Conservation (phyloP, 2,329 filamentous ascomycete genomes). For the Claviceps capensis region DNA sequence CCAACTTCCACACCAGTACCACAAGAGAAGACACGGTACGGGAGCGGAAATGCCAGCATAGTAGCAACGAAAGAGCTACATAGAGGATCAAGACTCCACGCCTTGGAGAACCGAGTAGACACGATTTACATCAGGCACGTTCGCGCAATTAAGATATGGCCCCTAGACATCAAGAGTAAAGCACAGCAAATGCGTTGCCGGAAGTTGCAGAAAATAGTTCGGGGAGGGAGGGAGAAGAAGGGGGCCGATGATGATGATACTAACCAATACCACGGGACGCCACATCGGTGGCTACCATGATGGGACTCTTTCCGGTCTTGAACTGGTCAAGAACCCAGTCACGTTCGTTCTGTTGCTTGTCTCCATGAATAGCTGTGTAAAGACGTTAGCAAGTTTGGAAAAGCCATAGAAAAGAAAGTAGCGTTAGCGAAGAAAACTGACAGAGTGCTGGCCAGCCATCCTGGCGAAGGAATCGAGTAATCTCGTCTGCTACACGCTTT, state of each 20-base stretch:
- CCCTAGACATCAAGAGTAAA: slow-evolving; percentile 85
- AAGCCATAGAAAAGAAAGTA: slow-evolving; percentile 19
- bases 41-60: slow-evolving; percentile 66
- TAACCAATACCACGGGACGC: slow-evolving; percentile 99
- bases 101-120: slow-evolving; percentile 66
- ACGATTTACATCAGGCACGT: slow-evolving; percentile 76
- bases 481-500: slow-evolving; percentile 95
- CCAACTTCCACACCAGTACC: slow-evolving; percentile 67
- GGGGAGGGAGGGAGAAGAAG: slow-evolving; percentile 20
- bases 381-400: slow-evolving; percentile 18
- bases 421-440: slow-evolving; percentile 35
- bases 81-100: slow-evolving; percentile 68
- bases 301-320: slow-evolving; percentile 97
- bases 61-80: slow-evolving; percentile 42
- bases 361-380: slow-evolving; percentile 76
- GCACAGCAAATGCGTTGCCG: slow-evolving; percentile 52
- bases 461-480: slow-evolving; percentile 91
- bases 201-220: slow-evolving; percentile 37
- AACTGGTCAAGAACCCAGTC: slow-evolving; percentile 99
- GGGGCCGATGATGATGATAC: slow-evolving; percentile 38
- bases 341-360: slow-evolving; percentile 98
- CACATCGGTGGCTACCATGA: slow-evolving; percentile 99
- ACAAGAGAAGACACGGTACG: slow-evolving; percentile 43
- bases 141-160: slow-evolving; percentile 73
- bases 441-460: slow-evolving; percentile 96